Conservation (phyloP, 768 basidiomycete genomes). For the Lentinula lateritia region DNA sequence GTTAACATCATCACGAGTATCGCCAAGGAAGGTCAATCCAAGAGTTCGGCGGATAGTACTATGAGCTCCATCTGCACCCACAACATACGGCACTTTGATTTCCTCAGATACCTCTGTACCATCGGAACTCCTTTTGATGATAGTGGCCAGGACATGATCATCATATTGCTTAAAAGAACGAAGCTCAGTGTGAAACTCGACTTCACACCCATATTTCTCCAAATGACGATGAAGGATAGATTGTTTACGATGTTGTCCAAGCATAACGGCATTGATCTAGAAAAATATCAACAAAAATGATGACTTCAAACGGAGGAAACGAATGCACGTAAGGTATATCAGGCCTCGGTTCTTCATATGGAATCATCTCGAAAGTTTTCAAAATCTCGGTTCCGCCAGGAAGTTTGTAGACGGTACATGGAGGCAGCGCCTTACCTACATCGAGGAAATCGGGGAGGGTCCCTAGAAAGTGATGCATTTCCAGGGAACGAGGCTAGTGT, state of each 20-base stretch:
- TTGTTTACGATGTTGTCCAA: slow-evolving; percentile 14
- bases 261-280: not conserved
- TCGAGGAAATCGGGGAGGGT: slow-evolving; percentile 15
- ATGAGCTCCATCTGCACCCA: slow-evolving; percentile 12
- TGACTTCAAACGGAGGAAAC: too few species aligned
- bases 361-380: slow-evolving; percentile 5
- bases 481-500: slow-evolving; percentile 6
- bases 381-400: not conserved
- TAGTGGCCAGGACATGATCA: slow-evolving; percentile 16
- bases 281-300: too few species aligned
- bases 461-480: slow-evolving; percentile 24
- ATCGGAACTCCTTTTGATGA: slow-evolving; percentile 7
- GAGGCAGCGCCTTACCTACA: not conserved
- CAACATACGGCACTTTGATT: not conserved
- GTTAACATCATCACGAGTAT: slow-evolving; percentile 6
- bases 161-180: slow-evolving; percentile 20
- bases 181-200: slow-evolving; percentile 24
- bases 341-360: slow-evolving; percentile 16
- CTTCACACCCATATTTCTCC: slow-evolving; percentile 6
- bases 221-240: slow-evolving; percentile 11
- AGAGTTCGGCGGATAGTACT: slow-evolving; percentile 9
- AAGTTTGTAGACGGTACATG: not conserved
- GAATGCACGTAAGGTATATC: slow-evolving; percentile 20
- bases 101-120: slow-evolving; percentile 1
- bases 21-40: slow-evolving; percentile 12